Evolutionary conservation across 2,329 filamentous ascomycete species (phyloP), one percentile per base, ranked within the genome.

Genomic region (Nothophaeocryptopus gaeumannii): DNA sequence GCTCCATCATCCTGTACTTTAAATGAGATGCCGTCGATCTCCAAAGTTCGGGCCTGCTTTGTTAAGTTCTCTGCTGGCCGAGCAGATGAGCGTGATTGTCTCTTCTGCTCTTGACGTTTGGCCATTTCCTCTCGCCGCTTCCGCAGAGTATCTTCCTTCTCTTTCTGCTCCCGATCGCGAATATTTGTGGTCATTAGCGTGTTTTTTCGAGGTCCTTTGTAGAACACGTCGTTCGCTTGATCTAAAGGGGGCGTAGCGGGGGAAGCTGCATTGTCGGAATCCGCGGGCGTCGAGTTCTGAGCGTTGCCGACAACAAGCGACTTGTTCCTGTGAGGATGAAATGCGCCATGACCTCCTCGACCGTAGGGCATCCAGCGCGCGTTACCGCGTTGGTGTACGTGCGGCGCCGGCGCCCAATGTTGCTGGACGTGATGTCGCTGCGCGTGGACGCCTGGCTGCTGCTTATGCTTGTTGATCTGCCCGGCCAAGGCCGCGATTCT

Each of bases 111-210:
- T 39, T 33, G n/a, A 15, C 45, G 38, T n/a, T 48, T 20, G 8
- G 30, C 31, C 38, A 42, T 13, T n/a, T 42, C 36, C 30, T 42
- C 67, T 89, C 85, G 77, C 42, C 76, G 70, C 14, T 74, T 73
- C 39, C 81, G 70, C 37, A 91, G 86, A 9, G 85, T 86, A 63
- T 82, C 85, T 8, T 80, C 74, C 38, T 87, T 81, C 29, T 80
- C 79, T 64, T 88, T 81, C 9, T 79, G 77, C 53, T 89, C 84
- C 66, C 88, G 85, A 56, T 90, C 84, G 66, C 86, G 93, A 1
- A 92, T 80, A 12, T 82, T 81, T 14, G 85, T 81, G 65, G 92
- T 95, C 70, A 95, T 93, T 35, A 95, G 74, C 20, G 20, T 26
- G 67, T 95, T 88, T 65, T 88, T 80, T 65, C 91, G 87, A 42